Conservation (phyloP, 805 yeast species). For the Yarrowia sp. region DNA sequence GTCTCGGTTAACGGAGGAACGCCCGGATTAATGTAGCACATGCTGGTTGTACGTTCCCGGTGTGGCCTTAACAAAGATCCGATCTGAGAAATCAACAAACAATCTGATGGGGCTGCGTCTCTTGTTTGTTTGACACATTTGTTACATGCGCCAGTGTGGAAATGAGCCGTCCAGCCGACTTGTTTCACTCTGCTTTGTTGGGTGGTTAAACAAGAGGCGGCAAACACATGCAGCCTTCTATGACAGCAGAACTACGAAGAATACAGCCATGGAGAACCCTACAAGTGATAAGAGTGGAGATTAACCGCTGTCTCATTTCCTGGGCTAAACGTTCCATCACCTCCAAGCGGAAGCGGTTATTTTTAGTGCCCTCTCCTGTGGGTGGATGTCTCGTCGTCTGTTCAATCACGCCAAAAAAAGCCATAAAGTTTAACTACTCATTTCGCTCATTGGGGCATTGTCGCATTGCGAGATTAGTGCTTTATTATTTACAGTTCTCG, state of each 20-base stretch:
- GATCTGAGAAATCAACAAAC: neutral
- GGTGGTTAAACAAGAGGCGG: neutral
- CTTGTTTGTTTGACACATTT: neutral
- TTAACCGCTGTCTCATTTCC: neutral
- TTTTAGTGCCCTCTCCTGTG: neutral
- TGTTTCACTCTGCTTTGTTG: conserved; percentile 11
- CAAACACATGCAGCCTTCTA: neutral
- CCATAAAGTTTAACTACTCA: conserved; percentile 16
- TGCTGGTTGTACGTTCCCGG: too few species aligned
- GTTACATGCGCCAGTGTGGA: neutral
- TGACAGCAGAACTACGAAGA: neutral
- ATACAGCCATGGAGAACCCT: too few species aligned
- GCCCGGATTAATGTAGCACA: too few species aligned
- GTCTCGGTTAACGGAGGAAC: too few species aligned
- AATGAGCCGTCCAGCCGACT: neutral
- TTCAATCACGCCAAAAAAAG: neutral
- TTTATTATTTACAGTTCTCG: conserved; percentile 8
- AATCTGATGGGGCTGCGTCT: neutral
- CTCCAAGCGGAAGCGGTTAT: neutral
- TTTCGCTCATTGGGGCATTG: conserved; percentile 22
- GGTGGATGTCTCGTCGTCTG: neutral
- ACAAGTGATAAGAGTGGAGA: too few species aligned
- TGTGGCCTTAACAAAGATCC: too few species aligned
- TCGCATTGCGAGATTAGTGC: conserved; percentile 17
- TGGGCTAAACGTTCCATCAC: neutral